Conservation (phyloP, 1,139 yeast species). For the Diutina ranongensis region DNA sequence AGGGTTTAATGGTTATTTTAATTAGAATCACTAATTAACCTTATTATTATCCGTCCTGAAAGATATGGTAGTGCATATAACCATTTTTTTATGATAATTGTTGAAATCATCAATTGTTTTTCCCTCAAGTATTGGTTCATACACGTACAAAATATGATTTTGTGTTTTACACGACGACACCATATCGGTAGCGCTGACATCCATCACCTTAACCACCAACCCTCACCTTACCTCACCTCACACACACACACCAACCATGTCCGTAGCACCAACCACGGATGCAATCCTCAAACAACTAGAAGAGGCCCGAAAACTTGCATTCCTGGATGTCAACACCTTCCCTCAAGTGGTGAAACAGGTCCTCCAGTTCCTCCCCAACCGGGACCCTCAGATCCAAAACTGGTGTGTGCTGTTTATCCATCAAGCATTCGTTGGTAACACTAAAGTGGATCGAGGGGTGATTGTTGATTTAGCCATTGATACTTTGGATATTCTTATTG, state of each 20-base stretch:
- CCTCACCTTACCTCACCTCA: background rate
- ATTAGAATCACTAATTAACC: too few species aligned
- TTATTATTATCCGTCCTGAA: too few species aligned
- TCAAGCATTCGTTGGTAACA: slow-evolving; percentile 29
- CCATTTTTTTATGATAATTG: too few species aligned
- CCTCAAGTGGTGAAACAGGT: slow-evolving; percentile 44
- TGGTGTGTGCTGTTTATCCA: slow-evolving; percentile 39
- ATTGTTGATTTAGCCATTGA: slow-evolving; percentile 34
- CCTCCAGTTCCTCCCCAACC: slow-evolving; percentile 27
- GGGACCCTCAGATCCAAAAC: slow-evolving; percentile 23
- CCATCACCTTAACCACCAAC: background rate
- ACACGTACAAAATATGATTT: too few species aligned
- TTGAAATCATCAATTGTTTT: too few species aligned
- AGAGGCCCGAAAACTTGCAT: slow-evolving; percentile 41
- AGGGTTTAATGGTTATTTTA: too few species aligned
- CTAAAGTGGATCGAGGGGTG: slow-evolving; percentile 15
- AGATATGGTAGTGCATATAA: too few species aligned
- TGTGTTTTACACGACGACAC: too few species aligned
- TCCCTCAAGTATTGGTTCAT: too few species aligned
- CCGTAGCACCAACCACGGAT: background rate
- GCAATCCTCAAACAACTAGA: slow-evolving; percentile 21
- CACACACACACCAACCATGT: background rate
- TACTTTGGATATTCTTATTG: slow-evolving; percentile 23
- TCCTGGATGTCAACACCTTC: slow-evolving; percentile 31
- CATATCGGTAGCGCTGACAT: background rate